Evolutionary conservation across 805 yeast genomes (phyloP).

Genomic region (Kluyveromyces aestuarii): DNA sequence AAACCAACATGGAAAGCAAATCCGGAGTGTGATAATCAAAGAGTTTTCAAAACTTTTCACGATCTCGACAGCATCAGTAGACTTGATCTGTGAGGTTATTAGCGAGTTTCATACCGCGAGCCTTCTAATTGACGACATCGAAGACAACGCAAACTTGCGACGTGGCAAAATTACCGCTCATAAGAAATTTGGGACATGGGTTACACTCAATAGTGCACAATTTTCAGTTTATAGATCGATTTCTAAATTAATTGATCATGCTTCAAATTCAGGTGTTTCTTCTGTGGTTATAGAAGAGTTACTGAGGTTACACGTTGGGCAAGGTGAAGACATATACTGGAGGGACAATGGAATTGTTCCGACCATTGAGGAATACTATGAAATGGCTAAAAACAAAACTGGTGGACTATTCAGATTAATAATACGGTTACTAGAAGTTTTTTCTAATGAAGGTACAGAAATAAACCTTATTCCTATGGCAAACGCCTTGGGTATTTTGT

Average conservation of each 20-base stretch:
- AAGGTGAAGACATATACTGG: conserved; percentile 86
- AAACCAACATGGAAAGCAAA: conserved; percentile 46
- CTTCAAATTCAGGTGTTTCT: conserved; percentile 13
- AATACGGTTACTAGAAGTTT: conserved; percentile 48
- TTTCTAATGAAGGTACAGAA: conserved; percentile 6
- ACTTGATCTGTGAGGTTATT: conserved; percentile 38
- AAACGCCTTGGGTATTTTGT: conserved; percentile 69
- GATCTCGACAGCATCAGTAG: conserved; percentile 33
- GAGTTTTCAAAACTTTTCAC: conserved; percentile 45
- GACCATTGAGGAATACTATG: conserved; percentile 50
- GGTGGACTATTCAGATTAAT: conserved; percentile 82
- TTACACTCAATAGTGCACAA: conserved; percentile 76
- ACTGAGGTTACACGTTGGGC: conserved; percentile 79
- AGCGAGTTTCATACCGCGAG: conserved; percentile 59
- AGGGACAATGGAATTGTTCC: conserved; percentile 58
- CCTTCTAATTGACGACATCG: conserved; percentile 77
- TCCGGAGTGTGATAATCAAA: conserved; percentile 39
- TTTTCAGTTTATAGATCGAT: conserved; percentile 72
- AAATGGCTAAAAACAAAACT: conserved; percentile 82
- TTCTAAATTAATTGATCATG: conserved; percentile 34
- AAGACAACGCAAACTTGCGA: conserved; percentile 62
- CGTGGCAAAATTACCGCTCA: conserved; percentile 80
- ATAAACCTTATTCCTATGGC: conserved; percentile 47
- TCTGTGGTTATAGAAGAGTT: conserved; percentile 60
- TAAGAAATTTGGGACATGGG: conserved; percentile 63